These are phyloP conservation scores for Hyphodiscus hymeniophilus DNA, from an alignment of 495 filamentous ascomycete genomes.

Conservation along the genomic window DNA sequence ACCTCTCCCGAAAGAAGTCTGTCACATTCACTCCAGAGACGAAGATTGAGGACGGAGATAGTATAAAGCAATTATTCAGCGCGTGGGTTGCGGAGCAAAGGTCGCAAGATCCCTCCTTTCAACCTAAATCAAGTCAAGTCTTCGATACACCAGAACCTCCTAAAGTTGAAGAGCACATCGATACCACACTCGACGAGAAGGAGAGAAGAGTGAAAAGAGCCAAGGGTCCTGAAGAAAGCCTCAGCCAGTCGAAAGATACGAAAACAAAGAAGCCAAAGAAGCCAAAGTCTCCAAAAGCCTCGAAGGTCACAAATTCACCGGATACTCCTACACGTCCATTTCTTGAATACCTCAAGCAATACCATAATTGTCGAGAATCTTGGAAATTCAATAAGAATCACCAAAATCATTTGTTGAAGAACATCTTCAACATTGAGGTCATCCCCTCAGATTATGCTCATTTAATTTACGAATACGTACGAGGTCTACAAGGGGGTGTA, in stretches of 20 bases:
- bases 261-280: constrained; percentile 6
- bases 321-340: constrained; percentile 42
- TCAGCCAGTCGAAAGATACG: background rate
- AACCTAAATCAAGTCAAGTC: constrained; percentile 5
- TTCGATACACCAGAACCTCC: constrained; percentile 15
- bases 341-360: constrained; percentile 63
- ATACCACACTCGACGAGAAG: constrained; percentile 17
- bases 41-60: constrained; percentile 51
- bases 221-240: constrained; percentile 10
- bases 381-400: constrained; percentile 96
- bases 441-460: constrained; percentile 58
- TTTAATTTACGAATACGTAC: constrained; percentile 60
- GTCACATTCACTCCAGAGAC: constrained; percentile 70
- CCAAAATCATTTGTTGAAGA: constrained; percentile 74
- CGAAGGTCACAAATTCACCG: constrained; percentile 26
- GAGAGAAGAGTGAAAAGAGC: constrained; percentile 16
- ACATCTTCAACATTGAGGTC: constrained; percentile 58
- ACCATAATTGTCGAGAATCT: constrained; percentile 50
- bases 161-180: constrained; percentile 14
- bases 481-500: constrained; percentile 59
- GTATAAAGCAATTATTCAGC: constrained; percentile 36
- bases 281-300: constrained; percentile 25
- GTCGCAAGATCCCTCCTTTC: constrained; percentile 19
- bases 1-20: constrained; percentile 47
- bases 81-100: constrained; percentile 34